These are phyloP conservation scores for Suillus fuscotomentosus DNA, from an alignment of 768 basidiomycete species.

Conservation along the genomic window DNA sequence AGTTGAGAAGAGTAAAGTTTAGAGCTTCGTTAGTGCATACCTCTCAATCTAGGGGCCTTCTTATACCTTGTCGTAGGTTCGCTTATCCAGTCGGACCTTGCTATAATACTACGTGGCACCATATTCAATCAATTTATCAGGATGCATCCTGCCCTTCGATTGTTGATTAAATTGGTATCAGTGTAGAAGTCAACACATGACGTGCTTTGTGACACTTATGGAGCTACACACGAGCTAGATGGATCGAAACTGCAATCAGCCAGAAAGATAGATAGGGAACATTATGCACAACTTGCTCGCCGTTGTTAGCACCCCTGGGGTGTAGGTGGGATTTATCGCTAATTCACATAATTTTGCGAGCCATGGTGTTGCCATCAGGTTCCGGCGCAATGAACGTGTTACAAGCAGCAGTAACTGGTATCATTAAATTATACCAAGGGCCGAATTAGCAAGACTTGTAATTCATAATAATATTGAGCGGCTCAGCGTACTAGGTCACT, in stretches of 20 bases:
- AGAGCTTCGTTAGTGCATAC: neutral
- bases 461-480: neutral
- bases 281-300: too few relatives aligned
- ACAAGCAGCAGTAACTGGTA: neutral
- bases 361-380: too few relatives aligned
- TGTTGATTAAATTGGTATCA: neutral
- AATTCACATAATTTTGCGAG: too few relatives aligned
- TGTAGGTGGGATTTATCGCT: too few relatives aligned
- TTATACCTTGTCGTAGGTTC: neutral
- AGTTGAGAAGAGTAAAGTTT: neutral
- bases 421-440: neutral
- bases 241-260: too few relatives aligned
- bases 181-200: neutral
- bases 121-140: neutral
- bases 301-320: too few relatives aligned
- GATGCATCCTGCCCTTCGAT: neutral
- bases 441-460: neutral
- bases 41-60: neutral
- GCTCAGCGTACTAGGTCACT: neutral
- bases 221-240: neutral
- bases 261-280: too few relatives aligned
- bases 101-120: neutral
- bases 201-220: neutral
- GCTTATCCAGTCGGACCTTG: neutral
- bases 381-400: too few relatives aligned